Base-by-base conservation (phyloP, 192 early-diverging fungal species). In the Pilobolus umbonatus region DNA sequence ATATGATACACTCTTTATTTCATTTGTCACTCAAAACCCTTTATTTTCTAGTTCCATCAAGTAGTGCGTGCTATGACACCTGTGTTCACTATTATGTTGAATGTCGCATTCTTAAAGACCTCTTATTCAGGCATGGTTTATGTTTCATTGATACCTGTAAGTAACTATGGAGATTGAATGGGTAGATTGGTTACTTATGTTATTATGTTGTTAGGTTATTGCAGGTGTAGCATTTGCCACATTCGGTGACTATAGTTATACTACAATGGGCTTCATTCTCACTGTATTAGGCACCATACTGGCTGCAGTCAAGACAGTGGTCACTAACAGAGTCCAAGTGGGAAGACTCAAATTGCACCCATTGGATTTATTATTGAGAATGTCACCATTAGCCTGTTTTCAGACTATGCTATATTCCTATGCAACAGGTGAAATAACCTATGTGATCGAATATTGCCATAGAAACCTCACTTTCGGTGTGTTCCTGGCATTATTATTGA, bases 141-240 rank as follows among this genome's bases (percentile, higher is more conserved):
- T 58, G 45, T 80, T 1, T 85, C 86, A 2, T 62, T 90, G n/a
- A 55, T 81, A 4, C 78, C 85, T 1, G 79, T 80, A 46, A 70
- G 65, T 55, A 40, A 8, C 29, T 36, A 44, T 24, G 35, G n/a
- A 28, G 32, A 45, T 44, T 12, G 34, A n/a, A n/a, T n/a, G n/a
- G n/a, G n/a, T n/a, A n/a, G n/a, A n/a, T n/a, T n/a, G n/a, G n/a
- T n/a, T n/a, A n/a, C n/a, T n/a, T n/a, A n/a, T n/a, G n/a, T n/a
- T n/a, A n/a, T n/a, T n/a, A n/a, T n/a, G n/a, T n/a, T n/a, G n/a
- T n/a, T 70, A 75, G 49, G 80, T 86, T 25, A 77, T 92, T 15
- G 48, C 86, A 26, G 93, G 93, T 39, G 91, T 92, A 7, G 85
- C 76, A 10, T 71, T 95, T 68, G 85, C 93, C 10, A 95, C 93